Evolutionary conservation across 805 yeast species (phyloP).

Genomic region (Priceomyces haplophilus): DNA sequence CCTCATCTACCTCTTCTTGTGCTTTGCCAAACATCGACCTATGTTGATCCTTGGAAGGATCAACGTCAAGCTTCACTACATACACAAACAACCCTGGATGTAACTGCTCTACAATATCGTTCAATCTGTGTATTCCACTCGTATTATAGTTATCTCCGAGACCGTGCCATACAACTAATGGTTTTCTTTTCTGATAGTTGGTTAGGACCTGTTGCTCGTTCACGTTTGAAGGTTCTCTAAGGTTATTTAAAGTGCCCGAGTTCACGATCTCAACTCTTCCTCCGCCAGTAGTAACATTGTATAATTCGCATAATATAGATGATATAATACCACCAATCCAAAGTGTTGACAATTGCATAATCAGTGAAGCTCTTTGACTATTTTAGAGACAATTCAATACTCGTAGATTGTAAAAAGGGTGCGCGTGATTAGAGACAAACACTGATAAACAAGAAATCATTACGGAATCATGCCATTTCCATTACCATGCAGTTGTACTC

Average conservation of each 20-base stretch:
- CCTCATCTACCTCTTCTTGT: constrained; percentile 50
- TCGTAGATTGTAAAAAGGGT: no score
- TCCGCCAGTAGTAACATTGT: background rate
- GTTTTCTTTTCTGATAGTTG: constrained; percentile 18
- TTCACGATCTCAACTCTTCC: background rate
- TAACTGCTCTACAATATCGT: constrained; percentile 37
- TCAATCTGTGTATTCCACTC: constrained; percentile 49
- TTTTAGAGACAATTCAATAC: no score
- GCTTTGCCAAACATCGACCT: constrained; percentile 59
- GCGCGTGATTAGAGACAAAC: no score
- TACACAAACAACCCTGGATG: constrained; percentile 53
- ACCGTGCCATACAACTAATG: constrained; percentile 82
- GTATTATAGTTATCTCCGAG: constrained; percentile 74
- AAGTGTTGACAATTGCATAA: background rate
- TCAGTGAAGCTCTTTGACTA: background rate
- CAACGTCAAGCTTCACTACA: constrained; percentile 49
- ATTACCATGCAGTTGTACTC: no score
- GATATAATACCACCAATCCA: background rate
- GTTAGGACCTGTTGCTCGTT: background rate
- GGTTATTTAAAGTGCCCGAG: background rate
- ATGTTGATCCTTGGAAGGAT: constrained; percentile 51
- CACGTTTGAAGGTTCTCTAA: background rate
- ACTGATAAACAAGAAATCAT: no score
- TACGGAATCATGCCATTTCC: no score
- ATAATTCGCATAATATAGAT: background rate